Percentiles rank a stretch among this genome's conserved stretches.
Conservation (phyloP, 345 rosid species). For the Eutrema yunnanense region DNA sequence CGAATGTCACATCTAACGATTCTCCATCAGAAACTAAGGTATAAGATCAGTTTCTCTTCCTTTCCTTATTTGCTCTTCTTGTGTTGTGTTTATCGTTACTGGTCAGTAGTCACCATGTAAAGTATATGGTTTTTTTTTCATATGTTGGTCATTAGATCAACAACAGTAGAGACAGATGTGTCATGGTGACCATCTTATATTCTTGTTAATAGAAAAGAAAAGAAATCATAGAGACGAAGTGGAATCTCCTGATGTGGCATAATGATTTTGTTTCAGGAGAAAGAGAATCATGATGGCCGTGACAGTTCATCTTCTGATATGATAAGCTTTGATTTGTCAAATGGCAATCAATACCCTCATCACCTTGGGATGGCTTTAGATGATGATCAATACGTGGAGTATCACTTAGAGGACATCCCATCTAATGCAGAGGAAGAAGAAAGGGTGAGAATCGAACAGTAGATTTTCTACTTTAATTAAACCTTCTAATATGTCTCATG, state of each 20-base stretch:
- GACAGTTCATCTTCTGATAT: conserved; percentile 54
- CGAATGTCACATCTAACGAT: conserved; percentile 47
- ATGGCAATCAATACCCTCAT: conserved; percentile 52
- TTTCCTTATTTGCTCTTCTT: neutral
- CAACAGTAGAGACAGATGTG: neutral
- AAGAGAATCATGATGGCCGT: conserved; percentile 32
- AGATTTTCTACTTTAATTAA: neutral
- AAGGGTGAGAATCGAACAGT: conserved; percentile 39
- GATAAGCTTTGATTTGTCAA: conserved; percentile 76
- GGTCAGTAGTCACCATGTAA: neutral
- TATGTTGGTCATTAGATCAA: neutral
- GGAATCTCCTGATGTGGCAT: conserved; percentile 2
- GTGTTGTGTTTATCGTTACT: neutral
- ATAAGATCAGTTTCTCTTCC: conserved; percentile 14
- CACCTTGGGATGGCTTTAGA: conserved; percentile 46
- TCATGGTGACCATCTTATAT: neutral
- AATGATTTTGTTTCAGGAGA: conserved; percentile 43
- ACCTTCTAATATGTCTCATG: neutral
- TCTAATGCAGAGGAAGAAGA: conserved; percentile 78
- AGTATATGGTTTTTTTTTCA: neutral
- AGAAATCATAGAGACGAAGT: neutral
- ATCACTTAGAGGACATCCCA: conserved; percentile 73
- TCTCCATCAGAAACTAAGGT: conserved; percentile 51
- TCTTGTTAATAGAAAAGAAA: neutral
- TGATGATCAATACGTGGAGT: conserved; percentile 67